Conservation (phyloP, 2,329 filamentous ascomycete genomes). For the Cytospora mali region DNA sequence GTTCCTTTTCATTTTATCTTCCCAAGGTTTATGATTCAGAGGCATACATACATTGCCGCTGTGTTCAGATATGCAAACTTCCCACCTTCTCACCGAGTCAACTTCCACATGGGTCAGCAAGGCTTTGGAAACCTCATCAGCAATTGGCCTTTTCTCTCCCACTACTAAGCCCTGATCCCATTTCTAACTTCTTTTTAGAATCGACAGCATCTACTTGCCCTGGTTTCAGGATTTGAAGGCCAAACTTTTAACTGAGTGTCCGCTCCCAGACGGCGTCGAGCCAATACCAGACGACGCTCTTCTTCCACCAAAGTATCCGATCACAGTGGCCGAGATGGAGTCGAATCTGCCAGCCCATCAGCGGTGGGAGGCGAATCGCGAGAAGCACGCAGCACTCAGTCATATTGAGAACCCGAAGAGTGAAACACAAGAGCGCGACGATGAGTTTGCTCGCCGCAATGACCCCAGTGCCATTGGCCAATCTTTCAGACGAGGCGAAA, state of each 20-base stretch:
- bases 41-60: not conserved
- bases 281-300: slow-evolving; percentile 76
- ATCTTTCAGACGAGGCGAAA: slow-evolving; percentile 16
- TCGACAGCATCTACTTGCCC: slow-evolving; percentile 78
- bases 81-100: not conserved
- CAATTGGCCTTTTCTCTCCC: not conserved
- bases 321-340: slow-evolving; percentile 29
- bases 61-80: not conserved
- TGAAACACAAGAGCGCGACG: slow-evolving; percentile 16
- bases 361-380: slow-evolving; percentile 24
- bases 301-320: slow-evolving; percentile 72
- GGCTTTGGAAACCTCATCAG: not conserved
- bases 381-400: slow-evolving; percentile 32
- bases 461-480: slow-evolving; percentile 9
- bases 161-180: not conserved
- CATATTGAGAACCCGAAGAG: slow-evolving; percentile 31
- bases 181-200: slow-evolving; percentile 48
- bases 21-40: not conserved
- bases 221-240: slow-evolving; percentile 73
- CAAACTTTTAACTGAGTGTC: slow-evolving; percentile 67
- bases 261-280: slow-evolving; percentile 65
- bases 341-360: not conserved
- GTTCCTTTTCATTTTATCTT: not conserved
- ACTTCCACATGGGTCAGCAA: not conserved
- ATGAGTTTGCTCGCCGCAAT: slow-evolving; percentile 29